Evolutionary conservation across 2,329 filamentous ascomycete genomes (phyloP), one percentile per base, ranked within the genome.

Genomic region (Penicillium expansum): DNA sequence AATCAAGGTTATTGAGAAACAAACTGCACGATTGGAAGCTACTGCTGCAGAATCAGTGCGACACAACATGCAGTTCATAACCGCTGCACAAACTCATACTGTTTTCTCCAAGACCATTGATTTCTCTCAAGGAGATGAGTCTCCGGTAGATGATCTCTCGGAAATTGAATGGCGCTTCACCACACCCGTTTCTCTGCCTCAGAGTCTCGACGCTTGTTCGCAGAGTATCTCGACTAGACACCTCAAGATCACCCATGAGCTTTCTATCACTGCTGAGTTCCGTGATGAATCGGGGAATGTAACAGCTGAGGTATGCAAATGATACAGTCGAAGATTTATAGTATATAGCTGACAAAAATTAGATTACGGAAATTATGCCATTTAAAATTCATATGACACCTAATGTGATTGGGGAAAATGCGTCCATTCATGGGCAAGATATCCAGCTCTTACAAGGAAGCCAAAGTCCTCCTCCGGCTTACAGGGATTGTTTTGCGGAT

Each of bases 11-110:
- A 5, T 57, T 5, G 63, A 67, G 41, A 60, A 62, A 14, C 64
- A 66, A 7, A 48, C 44, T 27, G 47, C 63, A 3, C 55, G 44
- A 16, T 37, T 67, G 4, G 43, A 41, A 10, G 65, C 65, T 0
- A 57, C 65, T 4, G 65, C 65, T 8, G 33, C 60, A 1, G 58
- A 67, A 20, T 53, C 63, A 16, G 55, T 47, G n/a, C 57, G 48
- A 10, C 56, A 56, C 9, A 57, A 60, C 16, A 41, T 58, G 2
- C 42, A 54, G 7, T 61, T 56, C 38, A 35, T 65, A 2, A 58
- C 58, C n/a, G 60, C 57, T 3, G 47, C 43, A 24, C 47, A 48
- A 14, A 52, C 48, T 11, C 50, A 61, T 13, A 48, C 48, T 9
- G 39, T 65, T 3, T 56, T 59, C 13, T 35, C 39, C 2, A 32